Evolutionary conservation across 2,329 filamentous ascomycete genomes (phyloP).

Genomic region (Fragosphaeria purpurea): DNA sequence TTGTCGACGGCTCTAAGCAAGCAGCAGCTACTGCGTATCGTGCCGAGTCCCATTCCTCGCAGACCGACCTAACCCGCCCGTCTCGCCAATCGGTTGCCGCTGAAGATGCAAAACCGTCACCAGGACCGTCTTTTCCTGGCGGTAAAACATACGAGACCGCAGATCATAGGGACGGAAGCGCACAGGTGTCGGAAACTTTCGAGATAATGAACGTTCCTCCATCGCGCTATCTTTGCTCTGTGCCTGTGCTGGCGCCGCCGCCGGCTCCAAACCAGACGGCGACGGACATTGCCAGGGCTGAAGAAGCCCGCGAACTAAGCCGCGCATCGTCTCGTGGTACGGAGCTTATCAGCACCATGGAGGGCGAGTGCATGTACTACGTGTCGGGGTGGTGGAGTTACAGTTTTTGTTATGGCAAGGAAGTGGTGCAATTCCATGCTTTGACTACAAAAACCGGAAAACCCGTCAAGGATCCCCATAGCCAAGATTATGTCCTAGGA

Average conservation of each 20-base stretch:
- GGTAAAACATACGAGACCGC: slow-evolving; percentile 16
- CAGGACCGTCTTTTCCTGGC: not conserved
- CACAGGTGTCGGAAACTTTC: slow-evolving; percentile 41
- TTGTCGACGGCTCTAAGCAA: slow-evolving; percentile 35
- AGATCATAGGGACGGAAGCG: slow-evolving; percentile 22
- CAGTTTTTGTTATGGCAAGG: slow-evolving; percentile 80
- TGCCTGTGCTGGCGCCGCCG: slow-evolving; percentile 57
- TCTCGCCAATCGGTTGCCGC: slow-evolving; percentile 25
- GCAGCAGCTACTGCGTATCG: slow-evolving; percentile 23
- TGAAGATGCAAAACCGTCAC: slow-evolving; percentile 10
- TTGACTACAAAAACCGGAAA: slow-evolving; percentile 62
- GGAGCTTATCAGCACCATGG: slow-evolving; percentile 68
- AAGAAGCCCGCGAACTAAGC: slow-evolving; percentile 70
- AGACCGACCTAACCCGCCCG: slow-evolving; percentile 29
- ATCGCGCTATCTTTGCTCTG: slow-evolving; percentile 71
- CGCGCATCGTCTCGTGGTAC: slow-evolving; percentile 69
- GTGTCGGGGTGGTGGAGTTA: slow-evolving; percentile 93
- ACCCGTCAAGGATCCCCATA: slow-evolving; percentile 66
- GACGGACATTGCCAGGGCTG: slow-evolving; percentile 56
- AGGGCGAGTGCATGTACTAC: slow-evolving; percentile 70
- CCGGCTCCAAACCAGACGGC: slow-evolving; percentile 52
- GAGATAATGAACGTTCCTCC: slow-evolving; percentile 65
- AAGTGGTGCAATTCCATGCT: slow-evolving; percentile 86
- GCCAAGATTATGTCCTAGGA: slow-evolving; percentile 69
- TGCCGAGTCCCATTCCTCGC: slow-evolving; percentile 29